Evolutionary conservation across 257 asterid genomes (phyloP), one percentile per base, ranked within the genome.

Genomic region (Paraleonurus japonicus): DNA sequence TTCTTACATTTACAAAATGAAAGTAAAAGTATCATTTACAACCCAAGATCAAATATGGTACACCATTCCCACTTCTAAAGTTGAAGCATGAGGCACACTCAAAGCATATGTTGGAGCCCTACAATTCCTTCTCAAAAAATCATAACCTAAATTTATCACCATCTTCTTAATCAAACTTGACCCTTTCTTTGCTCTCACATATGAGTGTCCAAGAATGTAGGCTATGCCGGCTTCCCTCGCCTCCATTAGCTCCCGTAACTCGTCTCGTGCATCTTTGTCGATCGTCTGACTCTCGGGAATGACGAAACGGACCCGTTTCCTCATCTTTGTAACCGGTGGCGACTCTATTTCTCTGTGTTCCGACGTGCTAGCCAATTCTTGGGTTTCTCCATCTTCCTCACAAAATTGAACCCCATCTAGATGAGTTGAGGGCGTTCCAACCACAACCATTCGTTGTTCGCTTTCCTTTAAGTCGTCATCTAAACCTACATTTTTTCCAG

Each of bases 1-100:
- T 70, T 16, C 54, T 45, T 41, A 53, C 70, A 45, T 58, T 19
- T 65, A 65, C 45, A 70, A 37, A 51, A 32, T 10, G n/a, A 32
- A 75, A 41, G 10, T 32, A 8, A 15, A 26, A 16, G 45, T 16
- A 24, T 53, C 3, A 37, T 61, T 48, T 62, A 30, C 67, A 35
- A 39, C 28, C 69, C 80, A 27, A 67, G 47, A 48, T 72, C 86
- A 92, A 75, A 92, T 81, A 71, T 88, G 76, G 70, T 87, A 89
- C 27, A 86, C 95, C 98, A 89, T 88, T 72, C 98, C 98, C 67
- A 92, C 96, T 73, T 92, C 96, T 62, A 92, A 81, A 1, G 96
- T 92, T 11, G 98, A 89, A 45, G 96, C 96, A 82, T 87, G 90
- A 23, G 96, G 94, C 65, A 85, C 85, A 71, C 78, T 85, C 70